Evolutionary conservation across 345 rosid genomes (phyloP), one percentile per base, ranked within the genome.

Genomic region (Trapa incisa): DNA sequence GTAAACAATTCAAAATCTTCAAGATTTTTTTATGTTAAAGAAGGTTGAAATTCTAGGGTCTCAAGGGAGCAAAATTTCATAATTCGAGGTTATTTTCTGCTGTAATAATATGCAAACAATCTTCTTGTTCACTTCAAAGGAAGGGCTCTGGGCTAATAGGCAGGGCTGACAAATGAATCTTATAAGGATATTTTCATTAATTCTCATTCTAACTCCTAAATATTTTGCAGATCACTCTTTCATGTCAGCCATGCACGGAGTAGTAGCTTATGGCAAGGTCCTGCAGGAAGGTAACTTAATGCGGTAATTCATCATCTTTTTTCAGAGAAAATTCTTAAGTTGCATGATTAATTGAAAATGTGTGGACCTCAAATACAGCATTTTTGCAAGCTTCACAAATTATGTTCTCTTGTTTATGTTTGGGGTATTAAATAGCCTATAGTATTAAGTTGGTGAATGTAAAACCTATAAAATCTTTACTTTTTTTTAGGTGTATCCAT

Each of bases 401-500:
- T 47, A 11, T 47, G 12, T 47, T 3, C 16, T 12, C 53, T 47
- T 15, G 53, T 47, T 47, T 47, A 47, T 1, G 14, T 47, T 47
- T 47, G 16, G 12, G 53, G 53, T 47, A 11, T 15, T 47, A 15
- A 12, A 10, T 47, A 47, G 14, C 16, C 12, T 11, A 47, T 3
- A 47, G 14, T 47, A 47, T 15, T 47, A 14, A 15, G 56, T 50
- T 50, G 56, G 5, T 50, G 15, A 50, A 3, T 50, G 56, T 29
- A 50, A 17, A 50, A 50, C 5, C 1, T 2, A 0, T 67, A 33
- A 61, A 14, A 45, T 43, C 38, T 29, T 5, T 69, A 39, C 68
- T 57, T 42, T 65, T 70, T 41, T 76, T 60, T 74, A 89, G 97
- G 77, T 79, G 73, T 71, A 83, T 88, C 73, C 92, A 86, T 76